Evolutionary conservation across 2,329 filamentous ascomycete genomes (phyloP).

Genomic region (Aspergillus uvarum): DNA sequence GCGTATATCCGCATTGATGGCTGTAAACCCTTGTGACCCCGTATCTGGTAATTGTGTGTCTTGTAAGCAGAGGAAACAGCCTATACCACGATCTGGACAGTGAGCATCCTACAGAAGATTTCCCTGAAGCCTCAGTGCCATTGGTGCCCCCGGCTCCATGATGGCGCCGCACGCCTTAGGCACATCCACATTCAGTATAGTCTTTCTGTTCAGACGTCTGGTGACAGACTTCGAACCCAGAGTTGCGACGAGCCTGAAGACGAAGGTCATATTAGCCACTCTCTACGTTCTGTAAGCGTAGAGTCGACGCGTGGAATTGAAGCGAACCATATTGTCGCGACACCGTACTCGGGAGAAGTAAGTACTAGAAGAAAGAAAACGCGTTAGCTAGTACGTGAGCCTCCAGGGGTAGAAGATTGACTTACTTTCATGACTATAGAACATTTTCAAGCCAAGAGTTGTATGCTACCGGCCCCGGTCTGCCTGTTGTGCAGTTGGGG

Average conservation of each 20-base stretch:
- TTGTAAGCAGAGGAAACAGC: background rate
- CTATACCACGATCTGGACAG: too few relatives aligned
- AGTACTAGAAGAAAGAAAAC: slow-evolving; percentile 57
- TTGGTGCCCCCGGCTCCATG: slow-evolving; percentile 76
- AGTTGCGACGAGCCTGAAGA: slow-evolving; percentile 80
- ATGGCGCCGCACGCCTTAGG: slow-evolving; percentile 87
- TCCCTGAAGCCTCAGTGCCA: slow-evolving; percentile 86
- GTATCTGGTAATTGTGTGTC: slow-evolving; percentile 49
- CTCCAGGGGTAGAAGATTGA: slow-evolving; percentile 6
- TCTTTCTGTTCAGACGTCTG: slow-evolving; percentile 76
- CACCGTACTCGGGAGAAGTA: slow-evolving; percentile 81
- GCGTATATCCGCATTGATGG: slow-evolving; percentile 83
- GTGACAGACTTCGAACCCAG: slow-evolving; percentile 70
- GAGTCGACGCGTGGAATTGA: background rate
- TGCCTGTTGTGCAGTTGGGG: background rate
- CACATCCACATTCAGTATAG: slow-evolving; percentile 85
- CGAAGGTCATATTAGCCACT: background rate
- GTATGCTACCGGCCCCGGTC: background rate
- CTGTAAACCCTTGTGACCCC: slow-evolving; percentile 81
- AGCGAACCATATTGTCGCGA: slow-evolving; percentile 83
- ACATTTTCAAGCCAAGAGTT: slow-evolving; percentile 59
- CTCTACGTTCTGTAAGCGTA: too few relatives aligned
- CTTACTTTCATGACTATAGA: slow-evolving; percentile 93
- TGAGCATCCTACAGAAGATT: slow-evolving; percentile 67
- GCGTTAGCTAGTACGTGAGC: background rate